Evolutionary conservation across 176 grass and related monocot species (phyloP).

Genomic region (Tuctoria greenei): DNA sequence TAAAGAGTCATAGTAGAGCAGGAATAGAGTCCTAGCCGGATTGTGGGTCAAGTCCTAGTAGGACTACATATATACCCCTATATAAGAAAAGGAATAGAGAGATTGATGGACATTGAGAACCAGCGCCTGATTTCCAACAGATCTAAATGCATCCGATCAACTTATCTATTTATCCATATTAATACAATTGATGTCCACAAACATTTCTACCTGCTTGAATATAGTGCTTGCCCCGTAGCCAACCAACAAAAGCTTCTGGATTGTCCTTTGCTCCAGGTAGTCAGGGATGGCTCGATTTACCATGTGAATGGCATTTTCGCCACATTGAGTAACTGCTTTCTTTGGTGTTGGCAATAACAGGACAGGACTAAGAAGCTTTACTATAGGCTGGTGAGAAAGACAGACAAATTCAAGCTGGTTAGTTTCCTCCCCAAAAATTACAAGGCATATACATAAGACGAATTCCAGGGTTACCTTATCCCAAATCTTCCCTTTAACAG

Average conservation of each 20-base stretch:
- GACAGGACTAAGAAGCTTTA: slow-evolving; percentile 90
- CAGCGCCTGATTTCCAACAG: too few species aligned
- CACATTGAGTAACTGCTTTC: slow-evolving; percentile 45
- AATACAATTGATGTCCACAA: slow-evolving; percentile 4
- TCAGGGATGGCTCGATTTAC: slow-evolving; percentile 52
- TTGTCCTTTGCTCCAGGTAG: slow-evolving; percentile 58
- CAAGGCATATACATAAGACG: slow-evolving; percentile 8
- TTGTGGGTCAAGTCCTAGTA: too few species aligned
- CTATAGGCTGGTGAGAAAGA: slow-evolving; percentile 63
- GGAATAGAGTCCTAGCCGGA: too few species aligned
- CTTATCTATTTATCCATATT: neutral
- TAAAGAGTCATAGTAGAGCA: too few species aligned
- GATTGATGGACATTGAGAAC: too few species aligned
- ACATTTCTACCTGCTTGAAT: slow-evolving; percentile 79
- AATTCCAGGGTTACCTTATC: slow-evolving; percentile 63
- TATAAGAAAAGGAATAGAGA: too few species aligned
- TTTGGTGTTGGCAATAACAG: slow-evolving; percentile 80
- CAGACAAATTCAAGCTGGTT: slow-evolving; percentile 27
- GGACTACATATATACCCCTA: too few species aligned
- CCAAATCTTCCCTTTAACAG: slow-evolving; percentile 89
- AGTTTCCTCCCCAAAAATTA: slow-evolving; percentile 15
- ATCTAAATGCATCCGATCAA: slow-evolving; percentile 18
- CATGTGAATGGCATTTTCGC: slow-evolving; percentile 50
- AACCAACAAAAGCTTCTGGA: slow-evolving; percentile 78
- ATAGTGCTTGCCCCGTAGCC: slow-evolving; percentile 92